phyloP scores from a whole-genome alignment of 176 grass and related monocot species.

The Pharus latifolius region DNA sequence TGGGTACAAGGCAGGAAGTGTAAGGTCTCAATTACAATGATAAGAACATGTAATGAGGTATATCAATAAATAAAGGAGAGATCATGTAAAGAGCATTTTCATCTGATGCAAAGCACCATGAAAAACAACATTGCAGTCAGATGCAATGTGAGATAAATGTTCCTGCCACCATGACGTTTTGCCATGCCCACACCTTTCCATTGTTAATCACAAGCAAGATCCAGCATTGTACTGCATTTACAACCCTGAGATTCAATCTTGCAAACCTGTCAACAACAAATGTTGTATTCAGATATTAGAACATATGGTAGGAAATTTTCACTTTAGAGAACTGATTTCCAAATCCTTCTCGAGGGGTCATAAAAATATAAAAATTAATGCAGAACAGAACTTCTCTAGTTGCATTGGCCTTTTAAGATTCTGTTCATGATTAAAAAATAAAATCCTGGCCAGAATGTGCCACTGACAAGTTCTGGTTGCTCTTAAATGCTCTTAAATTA shows the following conservation, averaged over 20 bases:
- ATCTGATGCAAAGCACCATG: background rate
- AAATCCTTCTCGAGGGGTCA: background rate
- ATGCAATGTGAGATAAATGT: background rate
- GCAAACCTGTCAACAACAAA: slow-evolving; percentile 2
- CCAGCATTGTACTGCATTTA: background rate
- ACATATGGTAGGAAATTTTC: background rate
- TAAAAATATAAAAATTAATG: background rate
- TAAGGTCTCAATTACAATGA: background rate
- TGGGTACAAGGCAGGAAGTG: background rate
- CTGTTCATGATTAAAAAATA: background rate
- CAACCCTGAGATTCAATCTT: slow-evolving; percentile 4
- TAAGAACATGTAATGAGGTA: background rate
- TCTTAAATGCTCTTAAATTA: background rate
- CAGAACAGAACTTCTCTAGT: background rate
- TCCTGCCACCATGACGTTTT: background rate
- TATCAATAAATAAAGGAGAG: background rate
- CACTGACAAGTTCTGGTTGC: background rate
- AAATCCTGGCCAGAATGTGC: background rate
- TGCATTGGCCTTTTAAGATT: background rate
- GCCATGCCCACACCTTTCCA: background rate
- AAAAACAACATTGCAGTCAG: background rate
- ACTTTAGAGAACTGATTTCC: background rate
- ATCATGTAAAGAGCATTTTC: background rate
- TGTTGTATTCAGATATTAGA: background rate
- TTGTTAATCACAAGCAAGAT: slow-evolving; percentile 13